phyloP scores from a whole-genome alignment of 2,329 filamentous ascomycete species.

The Xylaria sp. region DNA sequence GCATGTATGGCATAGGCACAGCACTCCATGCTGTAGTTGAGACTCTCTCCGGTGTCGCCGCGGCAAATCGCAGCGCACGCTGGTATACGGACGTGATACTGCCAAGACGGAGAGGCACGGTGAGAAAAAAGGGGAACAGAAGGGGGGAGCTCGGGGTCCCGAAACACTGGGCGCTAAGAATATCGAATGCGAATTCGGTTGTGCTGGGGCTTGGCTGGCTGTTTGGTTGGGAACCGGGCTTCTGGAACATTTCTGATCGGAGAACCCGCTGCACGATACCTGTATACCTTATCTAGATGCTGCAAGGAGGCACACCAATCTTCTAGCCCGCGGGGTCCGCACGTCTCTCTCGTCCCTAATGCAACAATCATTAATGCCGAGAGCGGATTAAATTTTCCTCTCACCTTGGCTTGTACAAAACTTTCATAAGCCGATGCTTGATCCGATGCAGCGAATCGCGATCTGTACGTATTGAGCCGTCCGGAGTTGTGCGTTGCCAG shows the following conservation, averaged over 20 bases:
- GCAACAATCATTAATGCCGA: conserved; percentile 9
- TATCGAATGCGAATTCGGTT: conserved; percentile 4
- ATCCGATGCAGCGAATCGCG: conserved; percentile 11
- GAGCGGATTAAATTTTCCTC: not conserved
- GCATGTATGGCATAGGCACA: conserved; percentile 4
- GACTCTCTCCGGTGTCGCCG: conserved; percentile 32
- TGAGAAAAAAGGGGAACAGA: not conserved
- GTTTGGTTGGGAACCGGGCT: conserved; percentile 11
- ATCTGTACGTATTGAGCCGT: not conserved
- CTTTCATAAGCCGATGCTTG: not conserved
- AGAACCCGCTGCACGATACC: conserved; percentile 34
- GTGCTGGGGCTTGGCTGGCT: conserved; percentile 20
- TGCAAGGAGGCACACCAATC: conserved; percentile 8
- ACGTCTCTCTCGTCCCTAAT: conserved; percentile 3
- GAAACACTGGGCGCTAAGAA: conserved; percentile 30
- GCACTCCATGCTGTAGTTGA: not conserved
- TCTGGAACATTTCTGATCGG: conserved; percentile 26
- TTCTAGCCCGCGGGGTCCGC: not conserved
- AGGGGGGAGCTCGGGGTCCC: conserved; percentile 21
- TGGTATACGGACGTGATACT: not conserved
- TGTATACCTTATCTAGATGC: not conserved
- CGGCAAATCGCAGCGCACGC: conserved; percentile 5
- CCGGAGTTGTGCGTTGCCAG: conserved; percentile 20
- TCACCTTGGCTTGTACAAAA: not conserved
- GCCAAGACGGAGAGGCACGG: conserved; percentile 9